Evolutionary conservation across 2,329 filamentous ascomycete species (phyloP).

Genomic region (Penicillium sclerotigenum): DNA sequence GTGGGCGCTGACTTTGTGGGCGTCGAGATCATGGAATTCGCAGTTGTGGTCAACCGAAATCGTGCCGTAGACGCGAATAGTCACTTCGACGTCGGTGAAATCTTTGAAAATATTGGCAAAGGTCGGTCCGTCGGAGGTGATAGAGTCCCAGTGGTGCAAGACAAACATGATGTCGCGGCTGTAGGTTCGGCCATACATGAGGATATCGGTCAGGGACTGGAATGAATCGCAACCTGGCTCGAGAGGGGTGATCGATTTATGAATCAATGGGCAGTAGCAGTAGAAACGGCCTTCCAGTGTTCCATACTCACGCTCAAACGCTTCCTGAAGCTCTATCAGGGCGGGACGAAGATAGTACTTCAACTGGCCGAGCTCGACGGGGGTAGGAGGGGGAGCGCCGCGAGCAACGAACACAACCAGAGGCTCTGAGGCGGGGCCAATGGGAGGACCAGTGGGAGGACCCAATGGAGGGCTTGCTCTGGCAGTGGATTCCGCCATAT

Average conservation of each 20-base stretch:
- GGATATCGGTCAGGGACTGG: background rate
- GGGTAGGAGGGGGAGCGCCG: background rate
- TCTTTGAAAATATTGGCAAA: background rate
- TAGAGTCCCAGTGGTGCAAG: background rate
- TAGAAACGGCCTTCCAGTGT: background rate
- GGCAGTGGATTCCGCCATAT: background rate
- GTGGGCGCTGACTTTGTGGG: background rate
- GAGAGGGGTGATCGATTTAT: background rate
- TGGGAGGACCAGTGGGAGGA: background rate
- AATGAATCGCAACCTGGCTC: background rate
- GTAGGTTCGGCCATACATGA: background rate
- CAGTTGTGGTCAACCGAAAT: background rate
- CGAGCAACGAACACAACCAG: slow-evolving; percentile 1
- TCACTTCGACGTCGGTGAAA: background rate
- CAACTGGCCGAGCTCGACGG: background rate
- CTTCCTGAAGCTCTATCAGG: background rate
- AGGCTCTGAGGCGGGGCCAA: background rate
- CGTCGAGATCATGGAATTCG: background rate
- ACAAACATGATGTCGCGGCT: background rate
- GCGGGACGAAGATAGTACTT: background rate
- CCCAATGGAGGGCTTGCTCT: background rate
- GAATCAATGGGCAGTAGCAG: background rate
- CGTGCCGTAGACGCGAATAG: background rate
- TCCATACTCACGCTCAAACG: background rate
- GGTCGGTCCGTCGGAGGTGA: background rate